phyloP scores from a whole-genome alignment of 1,284 basidiomycete species.

The Cutaneotrichosporon cavernicola region DNA sequence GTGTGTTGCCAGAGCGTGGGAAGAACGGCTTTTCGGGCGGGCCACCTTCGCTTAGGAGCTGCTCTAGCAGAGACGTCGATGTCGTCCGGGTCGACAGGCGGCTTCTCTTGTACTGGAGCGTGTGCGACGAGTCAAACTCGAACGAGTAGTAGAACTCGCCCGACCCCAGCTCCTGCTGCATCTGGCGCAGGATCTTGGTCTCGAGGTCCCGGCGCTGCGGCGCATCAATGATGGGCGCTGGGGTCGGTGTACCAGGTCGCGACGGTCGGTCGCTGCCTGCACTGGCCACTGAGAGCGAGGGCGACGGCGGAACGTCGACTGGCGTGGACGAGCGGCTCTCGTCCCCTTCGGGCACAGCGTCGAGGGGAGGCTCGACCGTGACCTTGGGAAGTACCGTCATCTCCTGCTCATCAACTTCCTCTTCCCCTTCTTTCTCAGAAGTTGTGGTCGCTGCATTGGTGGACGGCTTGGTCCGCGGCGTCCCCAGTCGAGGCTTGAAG shows the following conservation, averaged over 20 bases:
- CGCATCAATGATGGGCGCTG: constrained; percentile 29
- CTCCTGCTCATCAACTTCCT: background rate
- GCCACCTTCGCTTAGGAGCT: constrained; percentile 25
- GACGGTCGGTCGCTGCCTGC: background rate
- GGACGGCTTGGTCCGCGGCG: constrained; percentile 3
- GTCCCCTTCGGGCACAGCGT: constrained; percentile 6
- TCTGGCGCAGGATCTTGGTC: constrained; percentile 51
- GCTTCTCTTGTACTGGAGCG: constrained; percentile 55
- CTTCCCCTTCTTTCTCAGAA: background rate
- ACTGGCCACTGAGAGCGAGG: background rate
- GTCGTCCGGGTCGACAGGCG: constrained; percentile 34
- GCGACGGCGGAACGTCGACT: background rate
- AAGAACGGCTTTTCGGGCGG: constrained; percentile 19
- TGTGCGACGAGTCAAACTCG: constrained; percentile 57
- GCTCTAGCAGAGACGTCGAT: constrained; percentile 29
- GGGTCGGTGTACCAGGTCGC: constrained; percentile 1
- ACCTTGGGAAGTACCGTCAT: constrained; percentile 1
- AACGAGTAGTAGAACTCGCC: constrained; percentile 56
- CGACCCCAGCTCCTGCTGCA: constrained; percentile 45
- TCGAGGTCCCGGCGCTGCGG: constrained; percentile 50
- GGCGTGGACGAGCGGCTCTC: background rate
- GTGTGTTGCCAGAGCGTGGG: constrained; percentile 13
- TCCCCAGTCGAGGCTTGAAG: constrained; percentile 36
- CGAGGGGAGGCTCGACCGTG: constrained; percentile 12
- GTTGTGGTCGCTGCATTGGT: background rate